phyloP scores from a whole-genome alignment of 2,329 filamentous ascomycete species.

The Colletotrichum zoysiae region DNA sequence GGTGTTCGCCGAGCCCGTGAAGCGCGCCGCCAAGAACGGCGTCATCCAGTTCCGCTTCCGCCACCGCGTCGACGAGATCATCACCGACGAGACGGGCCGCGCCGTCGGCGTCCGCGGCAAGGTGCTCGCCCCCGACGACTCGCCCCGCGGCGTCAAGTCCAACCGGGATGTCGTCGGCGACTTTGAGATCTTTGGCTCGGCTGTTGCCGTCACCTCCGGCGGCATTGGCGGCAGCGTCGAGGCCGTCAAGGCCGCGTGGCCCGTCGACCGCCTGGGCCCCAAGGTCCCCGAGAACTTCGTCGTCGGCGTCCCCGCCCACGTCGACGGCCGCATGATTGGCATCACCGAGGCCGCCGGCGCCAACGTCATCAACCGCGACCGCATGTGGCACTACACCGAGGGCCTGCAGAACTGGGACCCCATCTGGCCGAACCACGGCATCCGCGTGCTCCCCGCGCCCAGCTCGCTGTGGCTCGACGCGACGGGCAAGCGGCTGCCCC shows the following conservation, averaged over 20 bases:
- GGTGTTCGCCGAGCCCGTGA: slow-evolving; percentile 68
- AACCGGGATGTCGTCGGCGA: slow-evolving; percentile 60
- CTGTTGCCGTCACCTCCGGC: slow-evolving; percentile 68
- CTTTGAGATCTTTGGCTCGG: slow-evolving; percentile 66
- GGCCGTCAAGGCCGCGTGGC: slow-evolving; percentile 69
- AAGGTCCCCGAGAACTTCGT: slow-evolving; percentile 69
- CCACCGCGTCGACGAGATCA: slow-evolving; percentile 68
- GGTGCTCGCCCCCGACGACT: slow-evolving; percentile 64
- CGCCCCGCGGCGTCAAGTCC: slow-evolving; percentile 64
- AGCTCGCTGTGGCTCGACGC: slow-evolving; percentile 74
- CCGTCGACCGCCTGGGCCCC: slow-evolving; percentile 67
- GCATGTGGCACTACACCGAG: slow-evolving; percentile 77
- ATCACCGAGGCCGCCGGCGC: slow-evolving; percentile 67
- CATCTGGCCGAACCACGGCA: slow-evolving; percentile 72
- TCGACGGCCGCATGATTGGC: slow-evolving; percentile 73
- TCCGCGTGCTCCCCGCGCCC: slow-evolving; percentile 70
- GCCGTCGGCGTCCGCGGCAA: slow-evolving; percentile 66
- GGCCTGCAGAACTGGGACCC: slow-evolving; percentile 72
- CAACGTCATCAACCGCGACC: slow-evolving; percentile 69
- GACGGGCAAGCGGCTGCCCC: slow-evolving; percentile 68
- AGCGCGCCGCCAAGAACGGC: slow-evolving; percentile 64
- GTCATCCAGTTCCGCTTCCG: slow-evolving; percentile 68
- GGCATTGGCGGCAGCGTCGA: slow-evolving; percentile 74
- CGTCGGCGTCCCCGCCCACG: slow-evolving; percentile 71
- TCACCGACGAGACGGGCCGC: slow-evolving; percentile 65